phyloP scores from a whole-genome alignment of 2,329 filamentous ascomycete species.

The Aspergillus fijiensis region DNA sequence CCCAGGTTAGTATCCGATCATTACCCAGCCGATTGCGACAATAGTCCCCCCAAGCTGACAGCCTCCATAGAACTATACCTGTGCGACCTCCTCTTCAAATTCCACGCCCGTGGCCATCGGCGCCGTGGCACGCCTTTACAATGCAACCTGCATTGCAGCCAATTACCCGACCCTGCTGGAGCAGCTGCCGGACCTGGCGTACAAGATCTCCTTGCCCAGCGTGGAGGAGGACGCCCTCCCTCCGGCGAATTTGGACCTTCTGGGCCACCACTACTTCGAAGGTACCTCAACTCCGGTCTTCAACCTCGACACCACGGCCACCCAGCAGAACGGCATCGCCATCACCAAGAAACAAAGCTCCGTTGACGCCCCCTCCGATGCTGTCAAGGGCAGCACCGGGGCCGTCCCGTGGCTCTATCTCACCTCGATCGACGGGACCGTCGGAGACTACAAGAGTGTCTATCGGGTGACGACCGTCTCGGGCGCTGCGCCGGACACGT shows the following conservation, averaged over 20 bases:
- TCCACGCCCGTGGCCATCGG: conserved; percentile 65
- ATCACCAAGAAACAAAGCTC: conserved; percentile 63
- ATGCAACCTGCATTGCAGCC: conserved; percentile 76
- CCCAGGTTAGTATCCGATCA: conserved; percentile 46
- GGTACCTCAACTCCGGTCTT: conserved; percentile 70
- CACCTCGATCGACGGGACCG: conserved; percentile 52
- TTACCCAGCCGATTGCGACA: background rate
- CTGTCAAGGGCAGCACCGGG: conserved; percentile 60
- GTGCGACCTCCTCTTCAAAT: conserved; percentile 60
- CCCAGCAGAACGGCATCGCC: conserved; percentile 53
- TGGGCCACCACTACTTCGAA: conserved; percentile 80
- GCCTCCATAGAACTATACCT: conserved; percentile 81
- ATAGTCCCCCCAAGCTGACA: conserved; percentile 12
- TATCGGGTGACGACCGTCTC: conserved; percentile 84
- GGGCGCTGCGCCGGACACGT: conserved; percentile 72
- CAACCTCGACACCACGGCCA: conserved; percentile 63
- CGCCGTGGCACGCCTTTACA: conserved; percentile 81
- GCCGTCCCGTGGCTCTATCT: conserved; percentile 83
- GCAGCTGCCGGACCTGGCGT: conserved; percentile 64
- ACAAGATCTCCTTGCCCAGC: conserved; percentile 61
- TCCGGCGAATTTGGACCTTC: conserved; percentile 62
- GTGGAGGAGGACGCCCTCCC: conserved; percentile 35
- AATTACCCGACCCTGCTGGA: conserved; percentile 66
- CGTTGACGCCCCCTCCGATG: conserved; percentile 61
- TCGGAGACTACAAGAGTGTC: conserved; percentile 67